Percentiles rank a stretch among this genome's conserved stretches.
Conservation (phyloP, 257 asterid species). For the Verbena officinalis region DNA sequence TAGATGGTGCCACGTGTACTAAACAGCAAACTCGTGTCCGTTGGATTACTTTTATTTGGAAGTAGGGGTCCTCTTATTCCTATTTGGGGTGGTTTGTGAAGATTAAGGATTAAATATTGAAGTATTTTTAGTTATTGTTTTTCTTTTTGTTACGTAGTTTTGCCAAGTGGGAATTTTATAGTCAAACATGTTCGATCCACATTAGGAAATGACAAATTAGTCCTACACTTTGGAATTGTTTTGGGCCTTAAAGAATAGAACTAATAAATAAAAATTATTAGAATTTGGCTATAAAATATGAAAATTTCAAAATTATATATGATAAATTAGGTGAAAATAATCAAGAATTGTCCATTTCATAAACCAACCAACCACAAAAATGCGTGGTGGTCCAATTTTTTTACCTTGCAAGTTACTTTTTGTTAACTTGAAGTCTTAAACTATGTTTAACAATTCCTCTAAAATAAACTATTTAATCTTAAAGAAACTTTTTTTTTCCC, state of each 20-base stretch:
- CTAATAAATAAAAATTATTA: neutral
- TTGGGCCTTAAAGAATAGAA: neutral
- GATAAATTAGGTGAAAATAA: no score
- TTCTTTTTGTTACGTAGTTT: neutral
- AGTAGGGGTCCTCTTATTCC: neutral
- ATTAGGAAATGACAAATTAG: slow-evolving; percentile 27
- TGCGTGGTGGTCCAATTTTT: neutral
- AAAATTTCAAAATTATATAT: no score
- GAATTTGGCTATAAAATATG: no score
- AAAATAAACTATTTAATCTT: neutral
- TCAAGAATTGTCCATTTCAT: neutral
- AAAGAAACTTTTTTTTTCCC: no score
- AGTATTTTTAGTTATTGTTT: neutral
- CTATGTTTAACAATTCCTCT: neutral
- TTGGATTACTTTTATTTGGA: neutral
- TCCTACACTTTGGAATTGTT: neutral
- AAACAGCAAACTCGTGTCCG: slow-evolving; percentile 9
- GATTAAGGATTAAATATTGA: neutral
- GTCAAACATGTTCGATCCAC: slow-evolving; percentile 3
- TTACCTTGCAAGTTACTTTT: neutral
- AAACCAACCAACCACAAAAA: neutral
- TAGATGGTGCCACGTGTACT: slow-evolving; percentile 41
- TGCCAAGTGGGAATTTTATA: slow-evolving; percentile 12
- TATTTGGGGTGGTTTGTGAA: neutral
- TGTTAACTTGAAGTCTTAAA: neutral